Evolutionary conservation across 805 yeast genomes (phyloP).

Genomic region (Schwanniomyces pseudopolymorphus): DNA sequence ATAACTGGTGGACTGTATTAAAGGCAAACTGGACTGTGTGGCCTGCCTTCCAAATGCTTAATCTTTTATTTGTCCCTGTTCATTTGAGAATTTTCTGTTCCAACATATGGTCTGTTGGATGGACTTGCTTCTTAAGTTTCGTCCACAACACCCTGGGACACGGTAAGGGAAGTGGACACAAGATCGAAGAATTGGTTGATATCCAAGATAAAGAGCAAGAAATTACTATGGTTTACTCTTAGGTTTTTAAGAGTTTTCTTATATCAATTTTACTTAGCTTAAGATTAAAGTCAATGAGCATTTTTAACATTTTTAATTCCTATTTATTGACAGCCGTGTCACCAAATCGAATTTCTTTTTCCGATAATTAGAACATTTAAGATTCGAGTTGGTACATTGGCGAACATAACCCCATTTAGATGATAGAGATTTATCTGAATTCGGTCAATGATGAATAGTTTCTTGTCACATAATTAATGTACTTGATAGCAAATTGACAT

Average conservation of each 20-base stretch:
- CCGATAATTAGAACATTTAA: not conserved
- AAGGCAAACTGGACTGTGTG: slow-evolving; percentile 43
- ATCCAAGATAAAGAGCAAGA: slow-evolving; percentile 37
- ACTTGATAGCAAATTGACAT: too few relatives aligned
- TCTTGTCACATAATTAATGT: too few relatives aligned
- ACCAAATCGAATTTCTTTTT: too few relatives aligned
- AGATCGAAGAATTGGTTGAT: slow-evolving; percentile 38
- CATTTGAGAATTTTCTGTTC: slow-evolving; percentile 37
- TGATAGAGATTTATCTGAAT: not conserved
- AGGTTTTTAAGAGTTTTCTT: not conserved
- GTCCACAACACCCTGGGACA: slow-evolving; percentile 49
- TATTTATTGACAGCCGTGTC: not conserved
- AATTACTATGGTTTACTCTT: slow-evolving; percentile 30
- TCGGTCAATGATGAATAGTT: not conserved
- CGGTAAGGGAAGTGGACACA: slow-evolving; percentile 36
- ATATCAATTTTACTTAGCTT: not conserved
- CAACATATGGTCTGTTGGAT: slow-evolving; percentile 40
- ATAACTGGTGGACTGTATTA: slow-evolving; percentile 43
- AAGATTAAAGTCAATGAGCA: not conserved
- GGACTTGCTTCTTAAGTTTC: slow-evolving; percentile 44
- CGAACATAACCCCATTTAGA: not conserved
- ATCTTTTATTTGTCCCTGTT: slow-evolving; percentile 37
- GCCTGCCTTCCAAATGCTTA: slow-evolving; percentile 40
- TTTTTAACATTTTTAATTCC: not conserved
- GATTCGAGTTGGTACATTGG: too few relatives aligned